Conservation (phyloP, 192 early-diverging fungal species). For the Mortierella alpina region DNA sequence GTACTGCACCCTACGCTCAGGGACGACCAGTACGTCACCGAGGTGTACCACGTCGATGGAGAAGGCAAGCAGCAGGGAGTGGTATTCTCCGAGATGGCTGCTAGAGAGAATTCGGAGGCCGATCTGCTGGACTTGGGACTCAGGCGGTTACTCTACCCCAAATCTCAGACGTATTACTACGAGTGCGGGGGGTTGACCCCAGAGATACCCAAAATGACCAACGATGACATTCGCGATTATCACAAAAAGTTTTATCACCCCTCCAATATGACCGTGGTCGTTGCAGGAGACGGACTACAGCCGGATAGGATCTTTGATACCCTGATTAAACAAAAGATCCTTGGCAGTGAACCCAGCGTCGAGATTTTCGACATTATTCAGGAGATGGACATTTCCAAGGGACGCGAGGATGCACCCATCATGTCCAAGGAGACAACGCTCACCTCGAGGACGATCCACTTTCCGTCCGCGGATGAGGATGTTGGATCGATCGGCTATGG, state of each 20-base stretch:
- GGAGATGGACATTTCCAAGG: slow-evolving; percentile 48
- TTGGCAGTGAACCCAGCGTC: neutral
- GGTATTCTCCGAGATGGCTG: slow-evolving; percentile 82
- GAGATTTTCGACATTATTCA: slow-evolving; percentile 22
- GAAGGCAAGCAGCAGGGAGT: slow-evolving; percentile 81
- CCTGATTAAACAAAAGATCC: slow-evolving; percentile 47
- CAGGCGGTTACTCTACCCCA: slow-evolving; percentile 60
- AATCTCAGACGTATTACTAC: slow-evolving; percentile 68
- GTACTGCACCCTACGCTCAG: slow-evolving; percentile 78
- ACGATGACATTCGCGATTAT: slow-evolving; percentile 80
- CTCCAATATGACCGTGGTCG: slow-evolving; percentile 75
- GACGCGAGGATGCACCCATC: slow-evolving; percentile 58
- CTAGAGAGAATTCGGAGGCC: slow-evolving; percentile 75
- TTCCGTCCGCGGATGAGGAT: slow-evolving; percentile 73
- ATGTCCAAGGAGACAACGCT: slow-evolving; percentile 53
- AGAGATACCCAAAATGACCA: slow-evolving; percentile 77
- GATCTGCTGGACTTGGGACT: slow-evolving; percentile 72
- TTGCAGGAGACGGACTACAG: slow-evolving; percentile 63
- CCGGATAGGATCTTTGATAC: slow-evolving; percentile 67
- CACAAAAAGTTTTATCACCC: slow-evolving; percentile 80
- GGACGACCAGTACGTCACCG: slow-evolving; percentile 80
- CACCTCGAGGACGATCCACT: slow-evolving; percentile 62
- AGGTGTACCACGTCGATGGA: slow-evolving; percentile 84
- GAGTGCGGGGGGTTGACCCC: slow-evolving; percentile 83
- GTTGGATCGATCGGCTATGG: slow-evolving; percentile 72